Conservation (phyloP, 257 asterid species). For the Solanum microdontum region DNA sequence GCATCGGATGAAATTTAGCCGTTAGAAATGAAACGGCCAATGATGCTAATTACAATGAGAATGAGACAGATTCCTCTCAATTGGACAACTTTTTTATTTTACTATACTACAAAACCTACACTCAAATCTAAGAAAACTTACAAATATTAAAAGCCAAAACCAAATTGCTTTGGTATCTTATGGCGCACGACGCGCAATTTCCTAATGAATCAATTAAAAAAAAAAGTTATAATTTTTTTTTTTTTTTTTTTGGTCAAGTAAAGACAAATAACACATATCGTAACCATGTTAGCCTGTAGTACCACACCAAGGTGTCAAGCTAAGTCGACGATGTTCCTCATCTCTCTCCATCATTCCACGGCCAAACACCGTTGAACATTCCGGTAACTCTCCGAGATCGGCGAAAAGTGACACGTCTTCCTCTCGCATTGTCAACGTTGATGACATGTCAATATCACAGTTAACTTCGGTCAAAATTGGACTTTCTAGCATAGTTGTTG, state of each 20-base stretch:
- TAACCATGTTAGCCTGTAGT: conserved; percentile 25
- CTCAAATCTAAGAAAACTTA: conserved; percentile 17
- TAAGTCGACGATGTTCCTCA: conserved; percentile 36
- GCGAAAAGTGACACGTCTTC: conserved; percentile 79
- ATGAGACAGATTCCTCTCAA: conserved; percentile 32
- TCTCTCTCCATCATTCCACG: conserved; percentile 51
- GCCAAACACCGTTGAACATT: conserved; percentile 69
- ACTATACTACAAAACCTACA: conserved; percentile 28
- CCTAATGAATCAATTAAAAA: not conserved
- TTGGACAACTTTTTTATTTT: conserved; percentile 21
- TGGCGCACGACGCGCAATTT: conserved; percentile 22
- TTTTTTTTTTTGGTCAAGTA: not conserved
- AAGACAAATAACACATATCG: conserved; percentile 12
- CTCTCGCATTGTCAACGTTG: conserved; percentile 57
- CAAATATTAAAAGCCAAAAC: conserved; percentile 11
- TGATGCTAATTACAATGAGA: conserved; percentile 40
- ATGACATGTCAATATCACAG: conserved; percentile 36
- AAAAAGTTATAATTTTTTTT: not conserved
- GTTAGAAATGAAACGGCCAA: conserved; percentile 23
- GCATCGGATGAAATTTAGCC: conserved; percentile 7
- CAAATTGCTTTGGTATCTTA: conserved; percentile 17
- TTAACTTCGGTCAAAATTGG: conserved; percentile 37
- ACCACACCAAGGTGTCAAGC: conserved; percentile 34
- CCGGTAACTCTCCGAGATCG: conserved; percentile 89
- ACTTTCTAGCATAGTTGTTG: conserved; percentile 39